Conservation (phyloP, 2,329 filamentous ascomycete genomes). For the Phaeosphaeria sp. region DNA sequence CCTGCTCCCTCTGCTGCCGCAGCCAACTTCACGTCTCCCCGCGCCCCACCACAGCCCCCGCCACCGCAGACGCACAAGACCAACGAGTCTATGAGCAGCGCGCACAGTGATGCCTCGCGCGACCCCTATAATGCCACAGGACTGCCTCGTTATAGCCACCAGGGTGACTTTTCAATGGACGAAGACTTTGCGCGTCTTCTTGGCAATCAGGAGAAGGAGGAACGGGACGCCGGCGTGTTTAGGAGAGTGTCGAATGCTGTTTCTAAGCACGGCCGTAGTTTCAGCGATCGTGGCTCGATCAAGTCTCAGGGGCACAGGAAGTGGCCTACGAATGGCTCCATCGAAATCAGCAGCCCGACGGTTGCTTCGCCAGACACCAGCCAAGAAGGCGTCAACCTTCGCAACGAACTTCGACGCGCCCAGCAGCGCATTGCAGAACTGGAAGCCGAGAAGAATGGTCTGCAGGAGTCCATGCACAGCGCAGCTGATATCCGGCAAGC, state of each 20-base stretch:
- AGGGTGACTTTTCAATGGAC: conserved; percentile 90
- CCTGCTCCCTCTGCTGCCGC: conserved; percentile 46
- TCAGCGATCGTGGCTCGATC: conserved; percentile 66
- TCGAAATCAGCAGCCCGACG: conserved; percentile 73
- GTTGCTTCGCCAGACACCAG: conserved; percentile 62
- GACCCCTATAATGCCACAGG: conserved; percentile 29
- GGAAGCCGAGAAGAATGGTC: conserved; percentile 73
- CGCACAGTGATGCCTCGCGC: conserved; percentile 50
- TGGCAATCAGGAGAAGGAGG: conserved; percentile 65
- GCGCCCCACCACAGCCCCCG: conserved; percentile 53
- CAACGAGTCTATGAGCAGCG: conserved; percentile 54
- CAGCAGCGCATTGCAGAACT: conserved; percentile 88
- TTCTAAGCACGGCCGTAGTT: conserved; percentile 82
- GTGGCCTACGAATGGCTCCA: conserved; percentile 51
- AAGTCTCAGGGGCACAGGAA: conserved; percentile 46
- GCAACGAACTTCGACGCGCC: conserved; percentile 78
- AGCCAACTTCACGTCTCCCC: conserved; percentile 55
- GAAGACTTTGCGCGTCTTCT: conserved; percentile 93
- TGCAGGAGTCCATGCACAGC: conserved; percentile 61
- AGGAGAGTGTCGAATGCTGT: conserved; percentile 92
- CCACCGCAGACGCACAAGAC: conserved; percentile 48
- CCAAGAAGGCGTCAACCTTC: conserved; percentile 56
- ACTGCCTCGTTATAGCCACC: conserved; percentile 67
- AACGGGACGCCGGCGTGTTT: conserved; percentile 63
- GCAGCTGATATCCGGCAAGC: conserved; percentile 73